Evolutionary conservation across 2,329 filamentous ascomycete species (phyloP).

Genomic region (Ophiocordyceps camponoti-saundersi): DNA sequence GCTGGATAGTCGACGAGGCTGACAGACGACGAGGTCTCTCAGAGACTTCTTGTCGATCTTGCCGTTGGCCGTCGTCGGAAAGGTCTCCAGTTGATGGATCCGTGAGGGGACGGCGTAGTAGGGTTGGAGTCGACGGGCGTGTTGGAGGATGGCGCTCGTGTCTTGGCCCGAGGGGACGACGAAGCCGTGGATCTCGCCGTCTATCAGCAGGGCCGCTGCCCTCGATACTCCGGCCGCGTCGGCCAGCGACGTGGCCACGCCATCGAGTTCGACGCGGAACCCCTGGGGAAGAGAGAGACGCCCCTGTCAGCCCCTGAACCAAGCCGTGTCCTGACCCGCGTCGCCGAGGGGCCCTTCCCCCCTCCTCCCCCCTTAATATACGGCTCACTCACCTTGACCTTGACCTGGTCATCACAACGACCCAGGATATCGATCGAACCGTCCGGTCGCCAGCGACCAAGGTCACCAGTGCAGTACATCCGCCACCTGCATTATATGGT

Average conservation of each 20-base stretch:
- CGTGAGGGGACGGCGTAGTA: slow-evolving; percentile 36
- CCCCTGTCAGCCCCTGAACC: background rate
- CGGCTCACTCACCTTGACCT: slow-evolving; percentile 29
- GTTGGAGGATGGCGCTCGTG: slow-evolving; percentile 18
- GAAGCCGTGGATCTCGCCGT: slow-evolving; percentile 32
- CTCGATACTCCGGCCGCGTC: slow-evolving; percentile 26
- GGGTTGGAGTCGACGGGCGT: slow-evolving; percentile 26
- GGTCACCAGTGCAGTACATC: slow-evolving; percentile 46
- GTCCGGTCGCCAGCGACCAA: slow-evolving; percentile 34
- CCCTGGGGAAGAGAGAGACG: slow-evolving; percentile 16
- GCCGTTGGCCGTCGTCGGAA: slow-evolving; percentile 36
- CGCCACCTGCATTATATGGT: slow-evolving; percentile 15
- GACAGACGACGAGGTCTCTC: slow-evolving; percentile 11
- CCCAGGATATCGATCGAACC: slow-evolving; percentile 38
- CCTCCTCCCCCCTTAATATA: background rate
- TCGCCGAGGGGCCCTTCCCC: too few relatives aligned
- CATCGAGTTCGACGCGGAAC: slow-evolving; percentile 43
- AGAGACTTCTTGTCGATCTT: slow-evolving; percentile 37
- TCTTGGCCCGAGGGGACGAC: slow-evolving; percentile 20
- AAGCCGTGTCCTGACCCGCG: too few relatives aligned
- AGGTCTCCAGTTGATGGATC: slow-evolving; percentile 22
- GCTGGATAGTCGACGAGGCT: background rate
- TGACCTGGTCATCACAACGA: slow-evolving; percentile 43
- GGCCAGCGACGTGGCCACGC: slow-evolving; percentile 32
- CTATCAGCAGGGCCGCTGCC: slow-evolving; percentile 28